Percentiles rank a stretch among this genome's conserved stretches.
Conservation (phyloP, 257 asterid genomes). For the Penstemon davidsonii region DNA sequence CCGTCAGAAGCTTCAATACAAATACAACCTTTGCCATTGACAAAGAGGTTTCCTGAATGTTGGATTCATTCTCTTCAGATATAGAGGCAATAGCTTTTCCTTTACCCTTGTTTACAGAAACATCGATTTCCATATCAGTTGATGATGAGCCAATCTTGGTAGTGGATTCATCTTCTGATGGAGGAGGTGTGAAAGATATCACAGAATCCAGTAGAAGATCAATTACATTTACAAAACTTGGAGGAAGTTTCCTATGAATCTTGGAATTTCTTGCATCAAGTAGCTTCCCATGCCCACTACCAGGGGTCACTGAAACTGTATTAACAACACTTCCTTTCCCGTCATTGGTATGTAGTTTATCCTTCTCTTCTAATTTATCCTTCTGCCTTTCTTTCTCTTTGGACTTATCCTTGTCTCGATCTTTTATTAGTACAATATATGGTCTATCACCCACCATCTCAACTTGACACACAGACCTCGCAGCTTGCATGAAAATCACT, state of each 20-base stretch:
- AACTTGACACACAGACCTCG: constrained; percentile 81
- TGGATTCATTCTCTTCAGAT: constrained; percentile 54
- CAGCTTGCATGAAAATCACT: constrained; percentile 77
- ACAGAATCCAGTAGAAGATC: constrained; percentile 79
- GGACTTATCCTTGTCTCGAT: constrained; percentile 77
- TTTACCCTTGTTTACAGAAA: constrained; percentile 68
- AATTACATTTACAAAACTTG: constrained; percentile 69
- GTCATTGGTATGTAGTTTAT: constrained; percentile 57
- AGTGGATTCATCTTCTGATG: constrained; percentile 48
- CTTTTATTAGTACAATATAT: constrained; percentile 70
- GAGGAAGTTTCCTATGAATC: constrained; percentile 74
- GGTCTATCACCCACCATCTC: constrained; percentile 98
- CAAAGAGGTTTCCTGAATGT: constrained; percentile 64
- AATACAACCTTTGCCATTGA: constrained; percentile 82
- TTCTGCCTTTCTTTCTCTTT: constrained; percentile 81
- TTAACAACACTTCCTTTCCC: constrained; percentile 51
- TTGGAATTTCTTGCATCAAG: constrained; percentile 63
- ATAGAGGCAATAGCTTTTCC: constrained; percentile 71
- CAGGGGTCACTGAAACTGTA: constrained; percentile 40
- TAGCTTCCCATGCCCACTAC: constrained; percentile 63
- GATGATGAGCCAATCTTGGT: constrained; percentile 45
- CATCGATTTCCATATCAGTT: constrained; percentile 83
- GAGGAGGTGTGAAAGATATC: constrained; percentile 58
- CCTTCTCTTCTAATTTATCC: constrained; percentile 70
- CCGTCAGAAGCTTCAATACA: constrained; percentile 77